These are phyloP conservation scores for Pluteus cervinus DNA, from an alignment of 768 basidiomycete genomes.

Conservation along the genomic window DNA sequence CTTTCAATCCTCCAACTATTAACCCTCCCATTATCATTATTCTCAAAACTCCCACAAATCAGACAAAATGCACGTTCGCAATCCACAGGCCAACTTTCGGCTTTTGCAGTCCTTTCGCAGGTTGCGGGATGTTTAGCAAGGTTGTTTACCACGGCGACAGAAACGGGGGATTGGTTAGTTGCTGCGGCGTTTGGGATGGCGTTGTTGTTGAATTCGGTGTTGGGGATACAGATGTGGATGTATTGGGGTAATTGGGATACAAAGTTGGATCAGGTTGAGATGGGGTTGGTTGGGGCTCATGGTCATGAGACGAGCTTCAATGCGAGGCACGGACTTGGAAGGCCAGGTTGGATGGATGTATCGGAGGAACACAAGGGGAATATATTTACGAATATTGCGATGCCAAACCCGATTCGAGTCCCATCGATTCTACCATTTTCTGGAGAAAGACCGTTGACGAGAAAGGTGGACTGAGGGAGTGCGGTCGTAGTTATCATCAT, in stretches of 20 bases:
- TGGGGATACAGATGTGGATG: background rate
- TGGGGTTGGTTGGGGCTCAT: background rate
- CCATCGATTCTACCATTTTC: too few species aligned
- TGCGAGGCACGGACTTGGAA: background rate
- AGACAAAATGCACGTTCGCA: constrained; percentile 64
- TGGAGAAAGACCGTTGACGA: background rate
- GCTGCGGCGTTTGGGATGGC: background rate
- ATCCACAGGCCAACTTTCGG: constrained; percentile 91
- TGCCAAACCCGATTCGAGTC: too few species aligned
- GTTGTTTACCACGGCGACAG: constrained; percentile 88
- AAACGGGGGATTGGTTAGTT: background rate
- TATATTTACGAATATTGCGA: background rate
- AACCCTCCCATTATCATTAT: constrained; percentile 86
- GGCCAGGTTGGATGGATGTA: background rate
- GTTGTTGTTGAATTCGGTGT: constrained; percentile 57
- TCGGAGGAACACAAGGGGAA: background rate
- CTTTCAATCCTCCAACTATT: constrained; percentile 73
- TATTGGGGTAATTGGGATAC: background rate
- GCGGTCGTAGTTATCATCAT: background rate
- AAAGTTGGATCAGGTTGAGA: background rate
- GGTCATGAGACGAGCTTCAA: too few species aligned
- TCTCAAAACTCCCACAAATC: constrained; percentile 95
- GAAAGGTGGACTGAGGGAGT: background rate
- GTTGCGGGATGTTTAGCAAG: constrained; percentile 86
- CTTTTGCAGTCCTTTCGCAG: constrained; percentile 87